Conservation (phyloP, 2,329 filamentous ascomycete genomes). For the Helicocarpus griseus region DNA sequence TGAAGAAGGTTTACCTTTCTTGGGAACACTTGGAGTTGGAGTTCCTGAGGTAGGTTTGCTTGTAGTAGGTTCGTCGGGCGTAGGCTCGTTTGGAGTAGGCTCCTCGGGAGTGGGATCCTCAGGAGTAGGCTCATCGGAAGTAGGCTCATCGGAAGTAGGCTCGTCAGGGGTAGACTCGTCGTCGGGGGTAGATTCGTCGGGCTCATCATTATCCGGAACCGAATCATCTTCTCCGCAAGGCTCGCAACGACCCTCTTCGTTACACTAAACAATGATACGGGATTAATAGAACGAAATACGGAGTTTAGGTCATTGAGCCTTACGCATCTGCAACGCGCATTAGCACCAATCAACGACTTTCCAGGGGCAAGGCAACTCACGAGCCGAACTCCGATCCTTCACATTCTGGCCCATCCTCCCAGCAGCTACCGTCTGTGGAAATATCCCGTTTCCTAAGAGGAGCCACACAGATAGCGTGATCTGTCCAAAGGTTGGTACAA, state of each 20-base stretch:
- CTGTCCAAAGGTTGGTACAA: constrained; percentile 12
- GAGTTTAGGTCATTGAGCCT: neutral
- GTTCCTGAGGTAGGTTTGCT: neutral
- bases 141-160: neutral
- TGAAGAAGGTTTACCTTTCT: neutral
- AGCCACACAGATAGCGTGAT: constrained; percentile 12
- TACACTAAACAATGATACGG: neutral
- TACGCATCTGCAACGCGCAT: constrained; percentile 3
- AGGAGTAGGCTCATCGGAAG: neutral
- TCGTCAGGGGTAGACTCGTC: no score
- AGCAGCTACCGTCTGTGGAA: constrained; percentile 8
- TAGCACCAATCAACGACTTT: neutral
- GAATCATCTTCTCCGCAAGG: neutral
- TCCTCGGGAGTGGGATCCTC: neutral
- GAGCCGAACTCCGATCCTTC: constrained; percentile 8
- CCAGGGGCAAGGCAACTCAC: constrained; percentile 4
- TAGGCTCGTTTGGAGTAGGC: neutral
- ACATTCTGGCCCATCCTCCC: constrained; percentile 4
- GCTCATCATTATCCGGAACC: neutral
- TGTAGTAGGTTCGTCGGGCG: neutral
- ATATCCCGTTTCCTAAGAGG: constrained; percentile 6
- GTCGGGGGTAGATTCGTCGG: no score
- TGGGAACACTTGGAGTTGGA: neutral
- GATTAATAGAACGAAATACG: neutral
- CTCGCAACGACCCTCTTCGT: neutral